A percentile compares a stretch with the other conserved stretches of the same genome.
Conservation (phyloP, 495 filamentous ascomycete genomes). For the Neurospora sp. region DNA sequence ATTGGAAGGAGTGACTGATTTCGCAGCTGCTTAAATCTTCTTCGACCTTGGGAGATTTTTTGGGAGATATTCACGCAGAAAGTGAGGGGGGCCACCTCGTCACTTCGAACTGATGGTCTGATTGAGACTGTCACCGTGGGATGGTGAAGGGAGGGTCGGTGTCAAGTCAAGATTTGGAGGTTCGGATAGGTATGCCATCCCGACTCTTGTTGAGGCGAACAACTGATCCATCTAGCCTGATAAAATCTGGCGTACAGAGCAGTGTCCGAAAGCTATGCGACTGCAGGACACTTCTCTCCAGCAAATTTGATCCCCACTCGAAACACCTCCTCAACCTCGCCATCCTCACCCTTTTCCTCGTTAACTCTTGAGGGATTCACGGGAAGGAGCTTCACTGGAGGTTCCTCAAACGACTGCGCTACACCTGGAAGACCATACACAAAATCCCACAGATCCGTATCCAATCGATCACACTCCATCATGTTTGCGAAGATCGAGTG, state of each 20-base stretch:
- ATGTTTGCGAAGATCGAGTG: too few relatives aligned
- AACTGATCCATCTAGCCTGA: neutral
- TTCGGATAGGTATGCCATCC: too few relatives aligned
- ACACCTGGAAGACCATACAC: too few relatives aligned
- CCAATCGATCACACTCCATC: too few relatives aligned
- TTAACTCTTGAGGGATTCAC: neutral
- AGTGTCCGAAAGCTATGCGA: neutral
- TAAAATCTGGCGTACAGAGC: neutral
- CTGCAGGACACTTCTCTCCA: neutral
- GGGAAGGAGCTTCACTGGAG: too few relatives aligned
- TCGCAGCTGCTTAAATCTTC: neutral
- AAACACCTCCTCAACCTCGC: neutral
- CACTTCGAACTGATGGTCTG: neutral
- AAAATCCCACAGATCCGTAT: too few relatives aligned
- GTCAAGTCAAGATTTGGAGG: too few relatives aligned
- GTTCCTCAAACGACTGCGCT: too few relatives aligned
- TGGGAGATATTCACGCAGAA: neutral
- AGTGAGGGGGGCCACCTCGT: neutral
- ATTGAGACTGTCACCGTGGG: neutral
- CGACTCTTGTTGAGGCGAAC: neutral
- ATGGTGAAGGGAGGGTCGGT: neutral
- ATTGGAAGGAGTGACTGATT: accelerated
- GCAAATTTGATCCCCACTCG: neutral
- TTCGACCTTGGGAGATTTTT: neutral
- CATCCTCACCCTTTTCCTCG: neutral